phyloP scores from a whole-genome alignment of 1,139 yeast genomes.

The Blastobotrys capitulatus region DNA sequence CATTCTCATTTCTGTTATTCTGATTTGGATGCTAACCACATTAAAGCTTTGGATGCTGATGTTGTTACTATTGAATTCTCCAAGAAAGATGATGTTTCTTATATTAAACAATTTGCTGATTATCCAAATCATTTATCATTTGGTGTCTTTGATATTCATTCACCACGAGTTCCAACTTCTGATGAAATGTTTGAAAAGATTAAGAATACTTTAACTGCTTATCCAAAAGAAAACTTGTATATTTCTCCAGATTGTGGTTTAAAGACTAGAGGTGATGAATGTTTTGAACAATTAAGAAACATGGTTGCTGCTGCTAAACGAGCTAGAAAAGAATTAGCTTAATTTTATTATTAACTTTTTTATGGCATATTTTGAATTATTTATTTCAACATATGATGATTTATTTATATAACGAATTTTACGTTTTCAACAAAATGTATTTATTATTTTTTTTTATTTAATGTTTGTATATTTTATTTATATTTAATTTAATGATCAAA shows the following conservation, averaged over 20 bases:
- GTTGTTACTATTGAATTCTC: conserved; percentile 99
- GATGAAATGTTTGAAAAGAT: conserved; percentile 93
- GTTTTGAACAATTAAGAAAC: conserved; percentile 73
- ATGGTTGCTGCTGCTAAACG: conserved; percentile 97
- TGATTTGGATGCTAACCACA: conserved; percentile 98
- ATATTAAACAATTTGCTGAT: conserved; percentile 94
- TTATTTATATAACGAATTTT: neutral
- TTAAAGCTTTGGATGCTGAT: conserved; percentile 99
- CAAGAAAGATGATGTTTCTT: conserved; percentile 98
- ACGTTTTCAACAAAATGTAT: conserved; percentile 10
- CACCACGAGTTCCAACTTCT: conserved; percentile 98
- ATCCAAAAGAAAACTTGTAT: conserved; percentile 98
- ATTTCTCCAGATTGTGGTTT: conserved; percentile 99
- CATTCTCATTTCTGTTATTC: conserved; percentile 99
- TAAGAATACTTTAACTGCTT: conserved; percentile 88
- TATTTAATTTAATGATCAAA: neutral
- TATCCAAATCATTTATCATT: conserved; percentile 99
- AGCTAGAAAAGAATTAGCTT: conserved; percentile 22
- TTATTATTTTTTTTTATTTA: neutral
- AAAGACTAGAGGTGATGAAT: conserved; percentile 95
- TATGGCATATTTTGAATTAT: conserved; percentile 1
- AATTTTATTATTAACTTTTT: neutral
- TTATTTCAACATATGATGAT: conserved; percentile 7
- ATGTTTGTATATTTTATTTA: conserved; percentile 4
- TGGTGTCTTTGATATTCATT: conserved; percentile 98